phyloP scores from a whole-genome alignment of 768 basidiomycete species.

The Punctularia strigosozonata region DNA sequence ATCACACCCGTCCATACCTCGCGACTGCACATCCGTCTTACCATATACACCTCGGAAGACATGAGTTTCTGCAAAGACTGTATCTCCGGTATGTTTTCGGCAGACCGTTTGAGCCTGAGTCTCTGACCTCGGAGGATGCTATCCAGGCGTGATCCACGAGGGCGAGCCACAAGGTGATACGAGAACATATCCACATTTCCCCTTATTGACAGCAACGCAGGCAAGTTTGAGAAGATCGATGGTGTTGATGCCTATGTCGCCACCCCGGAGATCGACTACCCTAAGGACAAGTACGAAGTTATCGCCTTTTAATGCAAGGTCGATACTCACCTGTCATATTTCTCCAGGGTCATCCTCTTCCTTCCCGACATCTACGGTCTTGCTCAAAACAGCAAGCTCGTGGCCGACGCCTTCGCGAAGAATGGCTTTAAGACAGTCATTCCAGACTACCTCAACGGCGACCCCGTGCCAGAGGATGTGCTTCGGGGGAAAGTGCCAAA shows the following conservation, averaged over 20 bases:
- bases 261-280: conserved; percentile 25
- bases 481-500: conserved; percentile 12
- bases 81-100: conserved; percentile 29
- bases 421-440: conserved; percentile 24
- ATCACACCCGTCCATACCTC: too few species aligned
- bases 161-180: conserved; percentile 26
- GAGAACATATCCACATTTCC: background rate
- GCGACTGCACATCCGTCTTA: too few species aligned
- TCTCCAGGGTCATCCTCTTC: conserved; percentile 29
- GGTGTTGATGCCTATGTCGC: conserved; percentile 29
- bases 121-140: background rate
- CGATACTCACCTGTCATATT: too few species aligned
- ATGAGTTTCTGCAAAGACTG: conserved; percentile 51
- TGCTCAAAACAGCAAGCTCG: conserved; percentile 23
- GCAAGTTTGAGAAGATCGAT: conserved; percentile 21
- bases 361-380: conserved; percentile 27
- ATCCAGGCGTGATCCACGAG: conserved; percentile 21
- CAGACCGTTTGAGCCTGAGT: background rate
- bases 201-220: conserved; percentile 9
- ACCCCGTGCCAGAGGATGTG: conserved; percentile 8
- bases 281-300: conserved; percentile 28
- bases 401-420: conserved; percentile 30
- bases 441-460: conserved; percentile 17
- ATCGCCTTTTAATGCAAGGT: too few species aligned
- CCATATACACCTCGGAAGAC: too few species aligned